Evolutionary conservation across 2,329 filamentous ascomycete genomes (phyloP), one percentile per base, ranked within the genome.

Genomic region (Ophiostoma ulmi): DNA sequence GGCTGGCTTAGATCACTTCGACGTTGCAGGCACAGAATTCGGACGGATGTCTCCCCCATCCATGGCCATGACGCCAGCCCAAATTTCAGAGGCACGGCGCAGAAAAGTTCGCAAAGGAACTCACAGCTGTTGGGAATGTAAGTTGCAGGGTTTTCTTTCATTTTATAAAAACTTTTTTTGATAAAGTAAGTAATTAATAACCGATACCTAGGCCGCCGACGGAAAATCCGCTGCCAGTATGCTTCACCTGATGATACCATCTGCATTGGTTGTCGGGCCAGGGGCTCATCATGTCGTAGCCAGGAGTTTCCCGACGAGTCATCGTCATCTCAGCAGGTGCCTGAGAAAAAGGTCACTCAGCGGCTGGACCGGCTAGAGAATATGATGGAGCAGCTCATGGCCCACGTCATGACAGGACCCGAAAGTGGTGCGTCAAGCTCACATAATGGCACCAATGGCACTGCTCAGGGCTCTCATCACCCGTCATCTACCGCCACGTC

Each of bases 91-190:
- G 35, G 72, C 76, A 38, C 80, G 80, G 74, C 78, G 81, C 69
- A 78, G 81, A 69, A 84, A 80, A 74, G 74, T 84, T 35, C 81
- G 83, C 22, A 86, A 86, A 72, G 84, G 84, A n/a, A 86, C 84
- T 1, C 81, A 81, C 72, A 85, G 83, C 73, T 86, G 84, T 74
- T 86, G 83, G 83, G 83, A 86, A 76, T 86, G 84, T 81, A 79
- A 80, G 79, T 58, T 52, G 38, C 31, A 10, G 38, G 3, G 1
- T 52, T 3, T 3, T 3, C 14, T 52, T 52, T 52, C 7, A 52
- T n/a, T n/a, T 26, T 26, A 26, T 26, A 17, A 22, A n/a, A 52
- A 52, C 3, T 1, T 2, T 20, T 17, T 6, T 52, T 22, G 48
- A 52, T 20, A 52, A 22, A 52, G 17, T 5, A 31, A 31, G 31